phyloP scores from a whole-genome alignment of 106 monocot genomes.

The Phalaenopsis equestris region DNA sequence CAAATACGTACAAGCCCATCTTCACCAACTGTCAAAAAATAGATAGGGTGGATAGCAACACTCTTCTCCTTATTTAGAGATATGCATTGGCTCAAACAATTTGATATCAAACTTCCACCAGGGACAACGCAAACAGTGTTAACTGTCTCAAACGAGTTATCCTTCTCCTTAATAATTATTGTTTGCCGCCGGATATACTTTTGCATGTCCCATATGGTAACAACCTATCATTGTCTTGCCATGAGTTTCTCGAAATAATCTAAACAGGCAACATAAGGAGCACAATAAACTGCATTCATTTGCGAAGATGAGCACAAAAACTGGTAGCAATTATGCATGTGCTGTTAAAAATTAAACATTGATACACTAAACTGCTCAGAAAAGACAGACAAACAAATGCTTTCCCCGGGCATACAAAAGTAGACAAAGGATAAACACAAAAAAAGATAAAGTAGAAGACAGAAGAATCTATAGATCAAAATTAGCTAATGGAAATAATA shows the following conservation, averaged over 20 bases:
- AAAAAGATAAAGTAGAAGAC: background rate
- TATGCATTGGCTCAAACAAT: conserved; percentile 26
- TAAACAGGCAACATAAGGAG: background rate
- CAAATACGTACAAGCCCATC: conserved; percentile 75
- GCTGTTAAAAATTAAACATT: background rate
- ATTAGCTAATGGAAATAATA: background rate
- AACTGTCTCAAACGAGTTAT: conserved; percentile 26
- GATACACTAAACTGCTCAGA: background rate
- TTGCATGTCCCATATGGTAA: conserved; percentile 72
- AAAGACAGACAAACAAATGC: background rate
- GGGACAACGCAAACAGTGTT: conserved; percentile 56
- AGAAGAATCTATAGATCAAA: background rate
- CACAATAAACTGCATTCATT: background rate
- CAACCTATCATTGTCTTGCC: conserved; percentile 45
- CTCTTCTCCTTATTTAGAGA: conserved; percentile 18
- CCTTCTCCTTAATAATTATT: conserved; percentile 57
- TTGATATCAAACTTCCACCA: conserved; percentile 30
- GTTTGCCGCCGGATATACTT: conserved; percentile 59
- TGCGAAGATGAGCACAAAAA: background rate
- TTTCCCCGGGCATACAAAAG: background rate
- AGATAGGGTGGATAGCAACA: conserved; percentile 9
- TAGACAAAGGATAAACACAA: background rate
- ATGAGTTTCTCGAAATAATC: background rate
- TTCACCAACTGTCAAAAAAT: conserved; percentile 92
- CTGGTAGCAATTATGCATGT: background rate